Percentiles rank a stretch among this genome's conserved stretches.
These are phyloP conservation scores for Saururus chinensis DNA, from an alignment of 164 flowering plant genomes.

Conservation along the genomic window DNA sequence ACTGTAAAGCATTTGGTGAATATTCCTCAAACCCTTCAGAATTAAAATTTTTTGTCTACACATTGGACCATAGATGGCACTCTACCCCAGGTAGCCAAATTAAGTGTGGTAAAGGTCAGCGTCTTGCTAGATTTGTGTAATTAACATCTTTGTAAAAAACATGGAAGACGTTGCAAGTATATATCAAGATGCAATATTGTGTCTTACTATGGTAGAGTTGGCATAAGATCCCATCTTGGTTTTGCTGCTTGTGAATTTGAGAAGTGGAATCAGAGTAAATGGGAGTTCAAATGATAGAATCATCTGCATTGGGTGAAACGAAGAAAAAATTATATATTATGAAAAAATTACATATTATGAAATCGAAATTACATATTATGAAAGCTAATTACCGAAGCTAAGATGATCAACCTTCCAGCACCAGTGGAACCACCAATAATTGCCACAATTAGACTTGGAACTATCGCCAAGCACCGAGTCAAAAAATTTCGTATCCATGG, in stretches of 20 bases:
- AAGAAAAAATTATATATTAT: too few relatives aligned
- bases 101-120: too few relatives aligned
- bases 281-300: conserved; percentile 93
- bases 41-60: too few relatives aligned
- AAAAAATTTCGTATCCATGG: conserved; percentile 82
- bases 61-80: too few relatives aligned
- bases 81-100: too few relatives aligned
- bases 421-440: conserved; percentile 85
- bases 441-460: conserved; percentile 87
- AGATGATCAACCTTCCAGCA: conserved; percentile 78
- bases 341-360: too few relatives aligned
- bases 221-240: conserved; percentile 77
- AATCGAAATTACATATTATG: too few relatives aligned
- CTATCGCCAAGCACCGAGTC: conserved; percentile 82
- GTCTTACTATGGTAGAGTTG: conserved; percentile 51
- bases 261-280: conserved; percentile 87
- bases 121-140: too few relatives aligned
- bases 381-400: conserved; percentile 58
- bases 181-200: neutral
- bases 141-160: too few relatives aligned
- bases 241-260: conserved; percentile 85
- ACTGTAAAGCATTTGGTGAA: too few relatives aligned
- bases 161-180: too few relatives aligned
- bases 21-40: too few relatives aligned
- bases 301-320: conserved; percentile 42